phyloP scores from a whole-genome alignment of 225 moss, liverwort and hornwort genomes.

The Rhytidiadelphus loreus region DNA sequence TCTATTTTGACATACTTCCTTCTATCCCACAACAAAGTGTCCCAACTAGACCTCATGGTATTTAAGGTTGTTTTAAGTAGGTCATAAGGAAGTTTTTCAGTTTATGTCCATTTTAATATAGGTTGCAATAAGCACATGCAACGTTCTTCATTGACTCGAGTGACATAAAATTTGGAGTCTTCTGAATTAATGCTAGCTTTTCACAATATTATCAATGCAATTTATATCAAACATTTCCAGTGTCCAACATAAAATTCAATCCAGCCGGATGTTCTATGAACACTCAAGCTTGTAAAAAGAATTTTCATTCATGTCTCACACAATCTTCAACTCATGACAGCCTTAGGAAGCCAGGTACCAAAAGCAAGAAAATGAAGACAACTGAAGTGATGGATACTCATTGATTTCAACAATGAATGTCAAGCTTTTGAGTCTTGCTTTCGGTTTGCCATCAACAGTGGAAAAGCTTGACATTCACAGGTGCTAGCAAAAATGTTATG shows the following conservation, averaged over 20 bases:
- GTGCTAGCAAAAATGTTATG: too few relatives aligned
- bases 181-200: not conserved
- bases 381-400: not conserved
- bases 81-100: not conserved
- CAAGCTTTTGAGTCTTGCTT: not conserved
- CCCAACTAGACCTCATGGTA: not conserved
- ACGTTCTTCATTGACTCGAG: not conserved
- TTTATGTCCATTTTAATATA: not conserved
- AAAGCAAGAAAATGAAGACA: not conserved
- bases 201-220: not conserved
- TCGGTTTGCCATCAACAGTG: not conserved
- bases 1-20: not conserved
- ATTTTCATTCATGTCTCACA: too few relatives aligned
- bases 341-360: not conserved
- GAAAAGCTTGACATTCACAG: not conserved
- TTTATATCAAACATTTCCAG: not conserved
- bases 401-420: not conserved
- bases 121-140: not conserved
- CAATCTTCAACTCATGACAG: not conserved
- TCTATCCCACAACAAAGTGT: fast-evolving
- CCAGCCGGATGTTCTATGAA: not conserved
- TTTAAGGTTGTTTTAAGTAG: not conserved
- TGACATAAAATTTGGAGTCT: not conserved
- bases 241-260: not conserved
- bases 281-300: not conserved